Evolutionary conservation across 106 monocot species (phyloP).

Genomic region (Agapanthus africanus): DNA sequence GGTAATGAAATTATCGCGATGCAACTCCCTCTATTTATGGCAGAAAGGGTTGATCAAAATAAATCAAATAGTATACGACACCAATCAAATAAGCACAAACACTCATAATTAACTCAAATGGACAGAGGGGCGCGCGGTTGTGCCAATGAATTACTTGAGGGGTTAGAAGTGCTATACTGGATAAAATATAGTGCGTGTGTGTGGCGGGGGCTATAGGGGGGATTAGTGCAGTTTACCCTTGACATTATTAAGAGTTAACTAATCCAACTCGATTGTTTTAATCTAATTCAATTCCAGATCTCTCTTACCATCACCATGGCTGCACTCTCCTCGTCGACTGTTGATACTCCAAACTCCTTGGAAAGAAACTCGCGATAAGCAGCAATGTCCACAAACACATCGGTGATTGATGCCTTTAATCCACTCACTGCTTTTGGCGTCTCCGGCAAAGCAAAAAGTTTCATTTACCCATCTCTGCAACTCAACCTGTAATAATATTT

Average conservation of each 20-base stretch:
- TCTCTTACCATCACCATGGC: constrained; percentile 56
- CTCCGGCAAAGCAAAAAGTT: constrained; percentile 43
- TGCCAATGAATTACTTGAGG: too few species aligned
- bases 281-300: not conserved
- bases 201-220: too few species aligned
- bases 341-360: constrained; percentile 52
- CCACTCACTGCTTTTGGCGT: constrained; percentile 39
- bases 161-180: too few species aligned
- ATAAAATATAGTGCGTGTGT: too few species aligned
- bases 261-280: not conserved
- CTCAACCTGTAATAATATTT: constrained; percentile 26
- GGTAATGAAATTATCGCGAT: too few species aligned
- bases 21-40: too few species aligned
- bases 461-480: constrained; percentile 41
- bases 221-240: too few species aligned
- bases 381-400: constrained; percentile 64
- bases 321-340: constrained; percentile 69
- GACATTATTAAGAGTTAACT: not conserved
- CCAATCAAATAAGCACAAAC: too few species aligned
- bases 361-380: constrained; percentile 54
- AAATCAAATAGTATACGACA: too few species aligned
- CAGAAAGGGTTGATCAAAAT: too few species aligned
- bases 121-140: too few species aligned
- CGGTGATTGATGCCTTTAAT: constrained; percentile 47
- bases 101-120: not conserved